phyloP scores from a whole-genome alignment of 202 grass and related monocot genomes.

The Dendrocalamus latiflorus region DNA sequence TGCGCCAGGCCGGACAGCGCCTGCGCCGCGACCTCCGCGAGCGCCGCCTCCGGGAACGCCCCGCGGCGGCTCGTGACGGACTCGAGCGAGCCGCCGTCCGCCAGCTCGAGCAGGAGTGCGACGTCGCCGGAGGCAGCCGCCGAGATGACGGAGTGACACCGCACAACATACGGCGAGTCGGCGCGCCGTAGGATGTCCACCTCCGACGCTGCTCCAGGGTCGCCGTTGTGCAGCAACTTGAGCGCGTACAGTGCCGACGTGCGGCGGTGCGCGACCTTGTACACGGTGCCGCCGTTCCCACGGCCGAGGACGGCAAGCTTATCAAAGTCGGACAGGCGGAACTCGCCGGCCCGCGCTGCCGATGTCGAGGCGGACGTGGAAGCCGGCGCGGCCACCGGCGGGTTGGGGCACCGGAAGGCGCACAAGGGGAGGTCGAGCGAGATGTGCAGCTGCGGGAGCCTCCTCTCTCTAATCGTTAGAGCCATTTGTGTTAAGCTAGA shows the following conservation, averaged over 20 bases:
- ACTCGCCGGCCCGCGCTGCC: neutral
- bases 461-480: constrained; percentile 35
- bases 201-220: constrained; percentile 24
- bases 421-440: too few species aligned
- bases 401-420: constrained; percentile 30
- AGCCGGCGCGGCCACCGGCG: neutral
- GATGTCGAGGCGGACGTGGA: too few species aligned
- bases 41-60: constrained; percentile 48
- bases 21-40: constrained; percentile 58
- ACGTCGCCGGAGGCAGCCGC: constrained; percentile 17
- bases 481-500: constrained; percentile 18
- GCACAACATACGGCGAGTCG: constrained; percentile 46
- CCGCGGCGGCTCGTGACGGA: constrained; percentile 25
- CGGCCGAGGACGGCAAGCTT: constrained; percentile 49
- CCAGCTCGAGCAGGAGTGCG: constrained; percentile 59
- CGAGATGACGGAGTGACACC: constrained; percentile 33
- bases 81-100: constrained; percentile 58
- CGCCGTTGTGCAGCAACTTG: constrained; percentile 46
- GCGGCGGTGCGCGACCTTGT: constrained; percentile 58
- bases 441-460: constrained; percentile 43
- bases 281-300: constrained; percentile 62
- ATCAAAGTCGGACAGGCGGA: constrained; percentile 45
- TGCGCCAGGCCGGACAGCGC: constrained; percentile 50
- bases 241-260: constrained; percentile 51
- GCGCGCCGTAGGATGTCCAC: constrained; percentile 55